Evolutionary conservation across 176 grass and related monocot species (phyloP).

Genomic region (Metroxylon sagu): DNA sequence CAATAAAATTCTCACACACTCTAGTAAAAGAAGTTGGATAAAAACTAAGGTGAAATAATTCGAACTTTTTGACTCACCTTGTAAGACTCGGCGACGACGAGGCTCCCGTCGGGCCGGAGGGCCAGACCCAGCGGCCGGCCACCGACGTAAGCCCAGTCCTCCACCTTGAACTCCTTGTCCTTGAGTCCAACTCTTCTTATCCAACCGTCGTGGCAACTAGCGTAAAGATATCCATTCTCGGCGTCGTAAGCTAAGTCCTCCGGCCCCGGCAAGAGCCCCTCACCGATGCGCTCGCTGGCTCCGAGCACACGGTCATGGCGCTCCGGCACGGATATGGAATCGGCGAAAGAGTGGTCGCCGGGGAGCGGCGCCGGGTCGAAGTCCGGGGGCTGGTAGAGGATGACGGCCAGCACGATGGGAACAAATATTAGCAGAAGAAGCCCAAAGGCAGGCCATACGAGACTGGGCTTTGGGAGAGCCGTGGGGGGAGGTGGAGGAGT

Average conservation of each 20-base stretch:
- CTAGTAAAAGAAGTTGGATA: too few species aligned
- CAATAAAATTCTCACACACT: too few species aligned
- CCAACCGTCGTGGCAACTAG: slow-evolving; percentile 69
- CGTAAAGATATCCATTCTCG: slow-evolving; percentile 43
- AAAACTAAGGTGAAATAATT: too few species aligned
- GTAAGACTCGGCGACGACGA: slow-evolving; percentile 56
- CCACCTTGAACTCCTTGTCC: slow-evolving; percentile 30
- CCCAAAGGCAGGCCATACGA: not conserved
- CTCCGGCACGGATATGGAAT: slow-evolving; percentile 23
- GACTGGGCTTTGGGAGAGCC: too few species aligned
- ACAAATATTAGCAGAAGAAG: slow-evolving; percentile 27
- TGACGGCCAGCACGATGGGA: slow-evolving; percentile 26
- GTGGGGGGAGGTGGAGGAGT: too few species aligned
- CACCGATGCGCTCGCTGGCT: slow-evolving; percentile 42
- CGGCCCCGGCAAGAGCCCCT: slow-evolving; percentile 48
- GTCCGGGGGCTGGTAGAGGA: slow-evolving; percentile 25
- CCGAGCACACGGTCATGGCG: slow-evolving; percentile 29
- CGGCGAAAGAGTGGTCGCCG: slow-evolving; percentile 30
- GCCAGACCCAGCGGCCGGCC: slow-evolving; percentile 63
- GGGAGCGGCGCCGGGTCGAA: slow-evolving; percentile 55
- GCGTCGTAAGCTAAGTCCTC: slow-evolving; percentile 69
- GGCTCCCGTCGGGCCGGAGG: slow-evolving; percentile 22
- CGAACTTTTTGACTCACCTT: slow-evolving; percentile 20
- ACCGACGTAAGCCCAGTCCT: slow-evolving; percentile 52
- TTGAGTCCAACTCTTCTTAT: slow-evolving; percentile 44